Percentiles rank a stretch among this genome's conserved stretches.
phyloP scores from a whole-genome alignment of 164 flowering plant species.

The Houttuynia cordata region DNA sequence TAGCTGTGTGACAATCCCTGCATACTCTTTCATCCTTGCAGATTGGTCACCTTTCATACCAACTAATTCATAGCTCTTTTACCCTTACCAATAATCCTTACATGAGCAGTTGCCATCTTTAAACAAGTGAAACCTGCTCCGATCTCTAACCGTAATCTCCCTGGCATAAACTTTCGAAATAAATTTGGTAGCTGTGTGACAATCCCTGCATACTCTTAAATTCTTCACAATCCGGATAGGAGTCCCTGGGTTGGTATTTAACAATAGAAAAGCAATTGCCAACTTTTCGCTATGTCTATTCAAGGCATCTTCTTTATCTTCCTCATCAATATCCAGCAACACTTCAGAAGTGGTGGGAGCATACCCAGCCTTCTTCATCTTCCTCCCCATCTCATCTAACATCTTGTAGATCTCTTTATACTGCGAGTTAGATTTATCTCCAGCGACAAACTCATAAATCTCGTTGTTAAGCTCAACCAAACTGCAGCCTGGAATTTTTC shows the following conservation, averaged over 20 bases:
- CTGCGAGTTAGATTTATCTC: conserved; percentile 7
- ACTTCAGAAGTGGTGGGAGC: conserved; percentile 9
- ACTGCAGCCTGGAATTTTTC: conserved; percentile 12
- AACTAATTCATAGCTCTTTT: no score
- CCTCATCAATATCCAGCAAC: conserved; percentile 14
- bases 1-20: conserved; percentile 12
- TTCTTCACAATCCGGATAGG: conserved; percentile 11
- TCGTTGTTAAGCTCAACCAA: conserved; percentile 8
- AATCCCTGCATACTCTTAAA: conserved; percentile 11
- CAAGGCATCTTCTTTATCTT: conserved; percentile 13
- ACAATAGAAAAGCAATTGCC: conserved; percentile 10
- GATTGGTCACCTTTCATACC: no score
- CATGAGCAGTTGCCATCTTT: conserved; percentile 9
- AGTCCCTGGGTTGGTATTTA: conserved; percentile 11
- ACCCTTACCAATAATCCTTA: conserved; percentile 7
- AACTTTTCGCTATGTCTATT: conserved; percentile 12
- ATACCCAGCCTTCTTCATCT: conserved; percentile 8
- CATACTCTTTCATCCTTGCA: no score
- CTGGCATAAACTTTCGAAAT: conserved; percentile 8
- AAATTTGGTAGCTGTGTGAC: conserved; percentile 12
- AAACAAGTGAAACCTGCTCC: conserved; percentile 9
- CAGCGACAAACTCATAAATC: conserved; percentile 13
- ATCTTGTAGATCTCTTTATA: conserved; percentile 9
- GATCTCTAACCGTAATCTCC: conserved; percentile 12
- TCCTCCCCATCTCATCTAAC: conserved; percentile 12